Base-by-base conservation (phyloP, 2,329 filamentous ascomycete species). In the Colletotrichum falcatum region DNA sequence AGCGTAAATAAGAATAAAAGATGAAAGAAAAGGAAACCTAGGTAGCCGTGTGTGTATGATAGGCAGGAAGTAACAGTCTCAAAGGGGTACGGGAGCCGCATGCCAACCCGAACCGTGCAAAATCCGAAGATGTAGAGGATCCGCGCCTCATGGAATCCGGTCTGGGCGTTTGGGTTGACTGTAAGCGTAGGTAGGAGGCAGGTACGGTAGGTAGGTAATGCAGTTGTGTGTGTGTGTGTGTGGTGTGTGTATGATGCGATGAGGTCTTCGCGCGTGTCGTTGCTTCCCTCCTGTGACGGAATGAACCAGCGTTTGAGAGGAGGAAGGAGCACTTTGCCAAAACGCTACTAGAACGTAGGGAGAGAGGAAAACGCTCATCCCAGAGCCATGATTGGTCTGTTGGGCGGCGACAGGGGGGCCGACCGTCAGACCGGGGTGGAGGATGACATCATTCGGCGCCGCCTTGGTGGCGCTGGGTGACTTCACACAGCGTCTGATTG, bases 221-320 rank as follows among this genome's bases (percentile, higher is more conserved):
- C 18, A 53, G 18, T 30, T 60, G 56, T 23, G n/a, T 28, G 42
- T 48, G 23, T 18, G 3, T 39, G 28, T 35, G 51, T 55, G 33
- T 55, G 28, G 11, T 12, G 30, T n/a, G n/a, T 60, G 18, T 26
- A 63, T 66, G 58, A 65, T 67, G 64, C 67, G 53, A 68, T 60
- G 68, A 71, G 68, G 68, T 71, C 68, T 58, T 60, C 59, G 64
- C 53, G 64, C 58, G 64, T 70, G 53, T 61, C 42, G 46, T 67
- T 68, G 58, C 64, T 59, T 62, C 64, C 58, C 44, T 61, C 58
- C 56, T 63, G 51, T 71, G 64, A 71, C 68, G 68, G 68, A 67
- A 71, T 67, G 33, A 42, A 33, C 64, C 64, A 68, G 64, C 68
- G 64, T 71, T 71, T 71, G 68, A 63, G 65, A 59, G 54, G 30